Evolutionary conservation across 1,284 basidiomycete genomes (phyloP), one percentile per base, ranked within the genome.

Genomic region (Cryptococcus deneoformans): DNA sequence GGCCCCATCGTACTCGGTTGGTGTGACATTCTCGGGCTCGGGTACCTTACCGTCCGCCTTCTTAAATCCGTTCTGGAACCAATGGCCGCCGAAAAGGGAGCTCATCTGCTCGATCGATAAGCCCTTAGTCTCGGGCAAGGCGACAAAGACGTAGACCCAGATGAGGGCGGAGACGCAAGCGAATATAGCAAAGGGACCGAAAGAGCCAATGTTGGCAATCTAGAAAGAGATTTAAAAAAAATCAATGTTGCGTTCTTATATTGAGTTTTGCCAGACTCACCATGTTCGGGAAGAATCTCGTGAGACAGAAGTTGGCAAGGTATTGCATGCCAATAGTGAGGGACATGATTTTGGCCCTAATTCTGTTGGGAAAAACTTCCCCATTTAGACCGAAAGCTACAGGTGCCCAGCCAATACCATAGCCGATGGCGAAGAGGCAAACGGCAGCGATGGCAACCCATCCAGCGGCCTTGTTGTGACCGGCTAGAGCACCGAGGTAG

Each of bases 251-350:
- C 29, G 29, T 29, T 5, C 29, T 29, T 29, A 29, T 29, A 29
- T 29, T 29, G 29, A 29, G 29, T 29, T 29, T 5, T 29, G 29
- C 5, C 29, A 29, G 29, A 29, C 29, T 29, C 29, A 29, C 29
- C 29, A 62, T 62, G 52, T 59, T 59, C 7, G 60, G 57, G 53
- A 62, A 59, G 54, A 56, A 62, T n/a, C 57, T 38, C n/a, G 57
- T 58, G 14, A 62, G 53, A 11, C 37, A 45, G 54, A 62, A 59
- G 38, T 62, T 62, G 51, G 36, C 46, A 40, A 59, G 57, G 53
- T 56, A 56, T 14, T 54, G 50, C 6, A 56, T 14, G 10, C 54
- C 54, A n/a, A 56, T 38, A 11, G 51, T 40, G 6, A 48, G 39
- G 35, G 53, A 55, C 53, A 58, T 52, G 47, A 61, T 48, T 52